These are phyloP conservation scores for Primulina huaijiensis DNA, from an alignment of 257 asterid species.

Conservation along the genomic window DNA sequence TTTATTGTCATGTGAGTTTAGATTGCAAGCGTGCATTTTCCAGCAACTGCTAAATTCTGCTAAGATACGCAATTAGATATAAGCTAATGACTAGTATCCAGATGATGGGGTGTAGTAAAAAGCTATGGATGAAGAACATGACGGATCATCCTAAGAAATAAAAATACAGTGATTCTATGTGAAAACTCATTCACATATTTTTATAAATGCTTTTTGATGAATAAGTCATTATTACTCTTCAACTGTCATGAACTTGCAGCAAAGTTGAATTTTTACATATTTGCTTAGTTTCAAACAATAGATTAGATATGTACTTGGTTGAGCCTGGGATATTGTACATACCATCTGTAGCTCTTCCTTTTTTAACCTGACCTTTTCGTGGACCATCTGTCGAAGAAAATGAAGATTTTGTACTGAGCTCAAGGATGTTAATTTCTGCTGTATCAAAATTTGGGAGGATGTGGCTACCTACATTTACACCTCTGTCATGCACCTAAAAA, in stretches of 20 bases:
- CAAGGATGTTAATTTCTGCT: not conserved
- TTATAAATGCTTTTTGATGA: not conserved
- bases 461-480: not conserved
- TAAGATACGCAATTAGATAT: not conserved
- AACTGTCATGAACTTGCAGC: not conserved
- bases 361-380: not conserved
- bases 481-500: not conserved
- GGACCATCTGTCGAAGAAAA: not conserved
- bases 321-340: not conserved
- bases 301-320: not conserved
- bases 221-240: not conserved
- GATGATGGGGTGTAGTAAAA: not conserved
- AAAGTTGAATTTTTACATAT: too few relatives aligned
- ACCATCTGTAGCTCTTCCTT: not conserved
- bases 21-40: not conserved
- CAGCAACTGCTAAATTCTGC: not conserved
- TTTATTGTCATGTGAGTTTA: conserved; percentile 20
- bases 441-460: not conserved
- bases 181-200: not conserved
- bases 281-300: not conserved
- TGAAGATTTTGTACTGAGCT: not conserved
- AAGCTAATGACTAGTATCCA: not conserved
- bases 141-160: not conserved
- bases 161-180: too few relatives aligned
- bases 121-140: not conserved